Evolutionary conservation across 2,329 filamentous ascomycete genomes (phyloP).

Genomic region (Xylaria sp.): DNA sequence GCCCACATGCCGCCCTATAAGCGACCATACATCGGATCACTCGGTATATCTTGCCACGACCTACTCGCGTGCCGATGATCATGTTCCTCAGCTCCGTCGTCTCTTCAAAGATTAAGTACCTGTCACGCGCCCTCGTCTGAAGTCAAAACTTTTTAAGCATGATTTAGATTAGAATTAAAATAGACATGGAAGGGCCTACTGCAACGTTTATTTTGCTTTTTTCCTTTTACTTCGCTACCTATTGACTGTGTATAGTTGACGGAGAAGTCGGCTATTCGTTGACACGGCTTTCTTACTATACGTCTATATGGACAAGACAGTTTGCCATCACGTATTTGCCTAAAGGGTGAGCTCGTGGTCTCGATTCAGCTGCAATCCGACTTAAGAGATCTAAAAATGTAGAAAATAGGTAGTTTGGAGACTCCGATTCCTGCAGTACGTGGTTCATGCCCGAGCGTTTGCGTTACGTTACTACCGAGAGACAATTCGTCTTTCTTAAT

Average conservation of each 20-base stretch:
- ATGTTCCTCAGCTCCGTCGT: no score
- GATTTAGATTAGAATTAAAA: no score
- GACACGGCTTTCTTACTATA: not conserved
- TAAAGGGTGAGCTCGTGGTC: conserved; percentile 29
- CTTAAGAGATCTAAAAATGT: not conserved
- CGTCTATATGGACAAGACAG: not conserved
- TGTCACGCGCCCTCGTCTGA: no score
- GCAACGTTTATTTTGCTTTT: not conserved
- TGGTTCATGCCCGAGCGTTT: not conserved
- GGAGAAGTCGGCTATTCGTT: not conserved
- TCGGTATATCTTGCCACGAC: not conserved
- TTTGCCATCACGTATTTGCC: conserved; percentile 34
- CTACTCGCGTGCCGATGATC: no score
- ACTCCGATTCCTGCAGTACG: not conserved
- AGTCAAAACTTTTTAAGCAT: no score
- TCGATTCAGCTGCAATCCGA: conserved; percentile 13
- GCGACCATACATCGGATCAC: not conserved
- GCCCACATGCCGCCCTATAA: no score
- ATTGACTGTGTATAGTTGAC: not conserved
- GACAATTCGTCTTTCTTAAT: not conserved
- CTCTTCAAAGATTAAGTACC: no score
- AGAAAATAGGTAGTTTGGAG: not conserved
- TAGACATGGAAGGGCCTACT: not conserved
- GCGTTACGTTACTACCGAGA: not conserved
- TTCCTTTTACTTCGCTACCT: not conserved